phyloP scores from a whole-genome alignment of 23 red algal genomes.

The Gracilaria vermiculophylla region DNA sequence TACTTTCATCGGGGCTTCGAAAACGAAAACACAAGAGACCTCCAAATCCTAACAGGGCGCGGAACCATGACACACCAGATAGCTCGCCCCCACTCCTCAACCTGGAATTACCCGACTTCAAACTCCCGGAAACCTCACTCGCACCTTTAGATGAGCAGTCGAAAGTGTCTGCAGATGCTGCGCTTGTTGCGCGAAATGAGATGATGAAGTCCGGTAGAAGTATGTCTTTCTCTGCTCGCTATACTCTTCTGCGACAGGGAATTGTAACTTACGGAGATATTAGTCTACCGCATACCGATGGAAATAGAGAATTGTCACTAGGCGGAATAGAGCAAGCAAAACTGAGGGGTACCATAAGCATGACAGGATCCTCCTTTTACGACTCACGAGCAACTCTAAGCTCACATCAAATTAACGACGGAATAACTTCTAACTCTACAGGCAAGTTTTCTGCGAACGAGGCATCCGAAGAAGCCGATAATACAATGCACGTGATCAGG shows the following conservation, averaged over 20 bases:
- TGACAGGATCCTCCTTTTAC: background rate
- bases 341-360: background rate
- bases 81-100: background rate
- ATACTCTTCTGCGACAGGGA: constrained; percentile 3
- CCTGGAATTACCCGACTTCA: background rate
- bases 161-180: background rate
- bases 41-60: background rate
- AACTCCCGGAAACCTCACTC: background rate
- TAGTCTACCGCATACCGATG: background rate
- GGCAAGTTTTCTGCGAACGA: background rate
- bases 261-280: background rate
- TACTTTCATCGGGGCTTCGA: background rate
- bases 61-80: background rate
- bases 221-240: constrained; percentile 12
- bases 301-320: background rate
- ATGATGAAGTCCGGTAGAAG: constrained; percentile 19
- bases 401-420: background rate
- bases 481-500: background rate
- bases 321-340: constrained; percentile 6
- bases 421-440: too few species aligned
- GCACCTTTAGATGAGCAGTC: background rate
- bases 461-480: background rate
- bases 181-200: background rate
- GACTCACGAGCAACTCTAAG: background rate
- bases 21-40: constrained; percentile 8